These are phyloP conservation scores for Suhomyces sp. DNA, from an alignment of 805 yeast genomes.

Conservation along the genomic window DNA sequence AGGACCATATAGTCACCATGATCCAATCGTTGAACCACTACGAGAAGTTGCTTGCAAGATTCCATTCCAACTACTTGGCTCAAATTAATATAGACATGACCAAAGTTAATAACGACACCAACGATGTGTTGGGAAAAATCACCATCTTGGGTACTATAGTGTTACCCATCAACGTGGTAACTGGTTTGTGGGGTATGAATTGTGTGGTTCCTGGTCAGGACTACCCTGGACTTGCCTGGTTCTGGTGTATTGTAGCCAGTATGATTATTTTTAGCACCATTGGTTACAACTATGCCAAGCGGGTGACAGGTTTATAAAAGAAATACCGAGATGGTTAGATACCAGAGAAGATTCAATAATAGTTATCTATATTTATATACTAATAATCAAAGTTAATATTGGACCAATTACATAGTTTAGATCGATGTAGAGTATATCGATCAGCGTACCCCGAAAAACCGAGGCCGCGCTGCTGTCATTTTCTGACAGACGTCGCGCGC, in stretches of 20 bases:
- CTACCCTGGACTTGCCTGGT: constrained; percentile 39
- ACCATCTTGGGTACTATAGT: constrained; percentile 94
- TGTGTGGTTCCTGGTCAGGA: constrained; percentile 92
- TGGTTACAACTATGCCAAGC: constrained; percentile 40
- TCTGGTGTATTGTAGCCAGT: constrained; percentile 33
- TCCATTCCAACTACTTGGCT: constrained; percentile 95
- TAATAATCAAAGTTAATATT: too few species aligned
- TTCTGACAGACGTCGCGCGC: background rate
- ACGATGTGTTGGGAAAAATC: constrained; percentile 90
- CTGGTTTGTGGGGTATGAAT: constrained; percentile 99
- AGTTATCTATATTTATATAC: too few species aligned
- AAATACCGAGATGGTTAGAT: background rate
- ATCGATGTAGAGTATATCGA: too few species aligned
- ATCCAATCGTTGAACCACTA: constrained; percentile 91
- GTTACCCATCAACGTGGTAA: constrained; percentile 88
- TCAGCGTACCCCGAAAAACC: too few species aligned
- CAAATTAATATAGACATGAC: constrained; percentile 98
- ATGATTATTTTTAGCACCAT: constrained; percentile 35
- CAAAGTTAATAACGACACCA: constrained; percentile 92
- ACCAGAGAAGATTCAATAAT: background rate
- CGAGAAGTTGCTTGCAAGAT: constrained; percentile 87
- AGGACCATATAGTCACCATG: constrained; percentile 97
- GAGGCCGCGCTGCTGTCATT: background rate
- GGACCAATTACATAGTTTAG: too few species aligned
- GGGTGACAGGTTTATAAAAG: constrained; percentile 35